Conservation (phyloP, 208 protist genomes). For the Crithidia sp. region DNA sequence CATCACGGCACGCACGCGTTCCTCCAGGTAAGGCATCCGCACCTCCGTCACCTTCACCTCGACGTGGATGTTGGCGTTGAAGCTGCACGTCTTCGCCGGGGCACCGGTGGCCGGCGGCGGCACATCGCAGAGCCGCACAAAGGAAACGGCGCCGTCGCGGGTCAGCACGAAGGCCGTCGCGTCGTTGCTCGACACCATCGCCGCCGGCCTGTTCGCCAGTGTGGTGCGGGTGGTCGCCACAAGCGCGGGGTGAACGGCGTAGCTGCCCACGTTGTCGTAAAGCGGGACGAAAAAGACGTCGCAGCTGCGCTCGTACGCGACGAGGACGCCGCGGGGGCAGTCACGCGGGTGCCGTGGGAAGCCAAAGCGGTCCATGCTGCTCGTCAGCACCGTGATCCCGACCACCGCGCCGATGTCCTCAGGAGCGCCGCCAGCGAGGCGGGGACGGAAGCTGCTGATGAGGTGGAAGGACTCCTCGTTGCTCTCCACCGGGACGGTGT, state of each 20-base stretch:
- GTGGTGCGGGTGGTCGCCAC: conserved; percentile 23
- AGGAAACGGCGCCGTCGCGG: conserved; percentile 53
- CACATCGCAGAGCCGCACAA: conserved; percentile 41
- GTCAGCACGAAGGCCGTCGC: conserved; percentile 57
- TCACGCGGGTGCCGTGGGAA: conserved; percentile 46
- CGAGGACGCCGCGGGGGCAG: conserved; percentile 63
- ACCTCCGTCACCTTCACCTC: conserved; percentile 23
- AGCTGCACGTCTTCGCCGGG: conserved; percentile 36
- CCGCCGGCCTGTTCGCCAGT: conserved; percentile 45
- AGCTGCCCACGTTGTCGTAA: conserved; percentile 35
- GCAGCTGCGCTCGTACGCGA: conserved; percentile 57
- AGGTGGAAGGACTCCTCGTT: conserved; percentile 37
- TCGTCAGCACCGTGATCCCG: conserved; percentile 45
- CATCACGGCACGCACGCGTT: conserved; percentile 46
- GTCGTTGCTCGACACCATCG: conserved; percentile 47
- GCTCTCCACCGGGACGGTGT: conserved; percentile 42
- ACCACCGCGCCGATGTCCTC: conserved; percentile 55
- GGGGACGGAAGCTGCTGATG: conserved; percentile 41
- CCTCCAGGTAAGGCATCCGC: conserved; percentile 48
- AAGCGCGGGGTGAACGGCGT: conserved; percentile 40
- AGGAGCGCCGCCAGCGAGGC: conserved; percentile 3
- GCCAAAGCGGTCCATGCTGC: conserved; percentile 33
- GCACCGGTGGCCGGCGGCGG: conserved; percentile 15
- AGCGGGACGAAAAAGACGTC: conserved; percentile 69
- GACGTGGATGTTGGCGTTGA: conserved; percentile 40